Base-by-base conservation (phyloP, 805 yeast genomes). In the Barnettozyma botsteinii region DNA sequence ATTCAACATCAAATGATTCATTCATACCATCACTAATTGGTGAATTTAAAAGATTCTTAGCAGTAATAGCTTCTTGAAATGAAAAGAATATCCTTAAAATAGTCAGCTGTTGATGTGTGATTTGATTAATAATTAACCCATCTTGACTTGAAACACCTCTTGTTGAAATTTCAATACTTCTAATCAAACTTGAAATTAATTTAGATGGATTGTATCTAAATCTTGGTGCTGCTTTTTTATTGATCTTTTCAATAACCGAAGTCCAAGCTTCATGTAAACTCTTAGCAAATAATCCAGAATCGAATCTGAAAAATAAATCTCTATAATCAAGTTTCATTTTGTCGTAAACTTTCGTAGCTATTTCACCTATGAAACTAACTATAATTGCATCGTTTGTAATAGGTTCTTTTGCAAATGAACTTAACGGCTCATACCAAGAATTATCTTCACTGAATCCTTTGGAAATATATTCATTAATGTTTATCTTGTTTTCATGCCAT, bases 131-230 rank as follows among this genome's bases (percentile, higher is more conserved):
- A 0, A 83, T 53, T 11, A 77, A 47, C 0, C 71, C 70, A 2
- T 69, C 69, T n/a, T 55, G 47, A 18, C 51, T 37, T 1, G 47
- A 22, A 3, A 54, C 38, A 0, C 85, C 85, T 43, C 95, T 65
- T 23, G 80, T 55, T 0, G 82, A 62, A 11, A 85, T 75, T 51
- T 86, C 96, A 7, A 75, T 59, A 2, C 85, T 73, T 40, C 77
- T 75, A 17, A 84, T 71, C 0, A 85, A 76, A 48, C 73, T 74
- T 1, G 76, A 66, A 13, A 85, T 51, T 4, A 75, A 47, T 3
- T 40, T 38, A 21, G 49, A 48, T 5, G 65, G 37, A n/a, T 57
- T 53, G 53, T 30, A 30, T 31, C 52, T 52, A 5, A 49, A 46
- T 29, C 41, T 45, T 10, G 48, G 51, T 6, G 60, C 52, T 3